Evolutionary conservation across 2,329 filamentous ascomycete species (phyloP).

Genomic region (Paecilomyces sp.): DNA sequence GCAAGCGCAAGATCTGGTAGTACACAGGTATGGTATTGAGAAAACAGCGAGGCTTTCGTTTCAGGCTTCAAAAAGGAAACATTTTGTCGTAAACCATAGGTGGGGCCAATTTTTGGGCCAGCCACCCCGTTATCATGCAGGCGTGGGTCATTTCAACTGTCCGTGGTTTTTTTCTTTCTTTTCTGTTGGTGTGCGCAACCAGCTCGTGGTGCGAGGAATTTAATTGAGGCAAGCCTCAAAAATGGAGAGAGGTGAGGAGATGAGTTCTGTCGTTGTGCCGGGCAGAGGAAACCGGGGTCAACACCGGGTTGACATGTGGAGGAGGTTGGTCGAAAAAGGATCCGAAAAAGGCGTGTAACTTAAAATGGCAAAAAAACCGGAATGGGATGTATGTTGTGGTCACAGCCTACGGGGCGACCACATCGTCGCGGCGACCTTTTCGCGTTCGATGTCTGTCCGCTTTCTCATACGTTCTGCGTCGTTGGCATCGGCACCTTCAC

Average conservation of each 20-base stretch:
- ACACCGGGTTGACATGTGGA: neutral
- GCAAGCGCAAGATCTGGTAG: neutral
- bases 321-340: neutral
- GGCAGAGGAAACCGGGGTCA: neutral
- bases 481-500: conserved; percentile 82
- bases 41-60: neutral
- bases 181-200: neutral
- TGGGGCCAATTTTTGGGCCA: neutral
- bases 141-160: neutral
- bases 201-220: neutral
- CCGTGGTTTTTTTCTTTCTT: neutral
- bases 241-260: neutral
- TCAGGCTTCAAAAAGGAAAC: neutral
- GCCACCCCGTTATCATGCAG: neutral
- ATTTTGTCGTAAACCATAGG: neutral
- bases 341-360: neutral
- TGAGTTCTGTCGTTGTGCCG: neutral
- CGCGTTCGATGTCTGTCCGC: conserved; percentile 27
- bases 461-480: conserved; percentile 62
- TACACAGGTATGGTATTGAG: neutral
- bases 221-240: neutral
- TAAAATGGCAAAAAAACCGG: neutral
- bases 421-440: conserved; percentile 13
- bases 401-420: conserved; percentile 15
- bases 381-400: neutral